Evolutionary conservation across 163 green algal genomes (phyloP).

Genomic region (Chloroidium sp.): DNA sequence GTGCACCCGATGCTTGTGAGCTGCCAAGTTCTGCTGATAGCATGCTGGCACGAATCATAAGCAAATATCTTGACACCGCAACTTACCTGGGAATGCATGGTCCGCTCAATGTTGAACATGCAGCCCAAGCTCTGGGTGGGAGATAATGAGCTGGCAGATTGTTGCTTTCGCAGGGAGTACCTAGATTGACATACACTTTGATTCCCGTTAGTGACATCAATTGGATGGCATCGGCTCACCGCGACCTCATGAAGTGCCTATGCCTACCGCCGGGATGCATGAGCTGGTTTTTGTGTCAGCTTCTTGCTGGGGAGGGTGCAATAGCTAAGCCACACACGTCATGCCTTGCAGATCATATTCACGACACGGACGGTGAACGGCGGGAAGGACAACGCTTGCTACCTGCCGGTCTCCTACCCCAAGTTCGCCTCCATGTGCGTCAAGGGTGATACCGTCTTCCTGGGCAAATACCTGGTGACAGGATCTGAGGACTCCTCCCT

Average conservation of each 20-base stretch:
- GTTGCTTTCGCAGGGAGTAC: no score
- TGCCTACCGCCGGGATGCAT: not conserved
- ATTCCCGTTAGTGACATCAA: no score
- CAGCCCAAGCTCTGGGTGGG: no score
- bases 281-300: not conserved
- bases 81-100: no score
- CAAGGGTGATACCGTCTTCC: slow-evolving; percentile 69
- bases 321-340: not conserved
- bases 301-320: not conserved
- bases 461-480: slow-evolving; percentile 53
- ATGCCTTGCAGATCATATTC: slow-evolving; percentile 25
- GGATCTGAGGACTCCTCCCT: slow-evolving; percentile 47
- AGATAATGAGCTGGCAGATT: no score
- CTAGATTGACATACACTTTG: no score
- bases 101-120: no score
- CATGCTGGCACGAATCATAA: no score
- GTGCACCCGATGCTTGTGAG: no score
- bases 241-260: not conserved
- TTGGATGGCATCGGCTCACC: no score
- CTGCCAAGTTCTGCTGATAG: no score
- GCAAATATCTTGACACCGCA: no score
- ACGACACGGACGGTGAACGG: slow-evolving; percentile 18
- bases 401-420: slow-evolving; percentile 69
- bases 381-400: not conserved
- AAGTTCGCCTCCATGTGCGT: slow-evolving; percentile 66